Base-by-base conservation (phyloP, 2,329 filamentous ascomycete species). In the Colletotrichum incanum region DNA sequence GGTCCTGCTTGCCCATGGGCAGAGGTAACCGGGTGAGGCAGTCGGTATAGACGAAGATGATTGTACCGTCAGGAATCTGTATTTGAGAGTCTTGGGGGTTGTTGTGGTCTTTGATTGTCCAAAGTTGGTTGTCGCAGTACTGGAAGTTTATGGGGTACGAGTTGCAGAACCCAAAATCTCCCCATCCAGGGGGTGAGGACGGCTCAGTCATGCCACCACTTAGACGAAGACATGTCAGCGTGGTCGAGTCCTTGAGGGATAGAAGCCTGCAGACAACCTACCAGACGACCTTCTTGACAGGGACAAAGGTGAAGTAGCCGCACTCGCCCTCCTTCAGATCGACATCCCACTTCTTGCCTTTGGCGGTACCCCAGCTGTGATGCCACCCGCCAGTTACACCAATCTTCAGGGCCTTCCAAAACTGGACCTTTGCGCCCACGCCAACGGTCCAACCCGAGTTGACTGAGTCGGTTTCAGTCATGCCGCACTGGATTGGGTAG, bases 401-500 rank as follows among this genome's bases (percentile, higher is more conserved):
- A 74, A 76, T 4, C 75, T 82, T 65, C 77, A 72, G 39, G 5
- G 67, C 73, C 49, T 75, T 73, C 8, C 52, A 23, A 9, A 8
- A n/a, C n/a, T 37, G 16, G 14, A 75, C 16, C 47, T 74, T 83
- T 55, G 81, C 76, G 2, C 64, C 82, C 1, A 79, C 79, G 54
- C 79, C 81, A 77, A 78, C 78, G 1, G 75, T 76, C 62, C 78
- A 77, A 5, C 79, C 77, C 14, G 60, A 55, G 8, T 18, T 65
- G n/a, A 12, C 82, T 72, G 81, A 78, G 78, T 47, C 79, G 74
- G 62, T 78, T 45, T 75, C 62, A 2, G 47, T 12, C 78, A 72
- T 77, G 74, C 45, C 78, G 78, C 26, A 80, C 75, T 72, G 77
- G 77, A 14, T 79, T 76, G 81, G 81, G 78, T 3, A 78, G 79